These are phyloP conservation scores for Ilex aquifolium DNA, from an alignment of 257 asterid species.

Conservation along the genomic window DNA sequence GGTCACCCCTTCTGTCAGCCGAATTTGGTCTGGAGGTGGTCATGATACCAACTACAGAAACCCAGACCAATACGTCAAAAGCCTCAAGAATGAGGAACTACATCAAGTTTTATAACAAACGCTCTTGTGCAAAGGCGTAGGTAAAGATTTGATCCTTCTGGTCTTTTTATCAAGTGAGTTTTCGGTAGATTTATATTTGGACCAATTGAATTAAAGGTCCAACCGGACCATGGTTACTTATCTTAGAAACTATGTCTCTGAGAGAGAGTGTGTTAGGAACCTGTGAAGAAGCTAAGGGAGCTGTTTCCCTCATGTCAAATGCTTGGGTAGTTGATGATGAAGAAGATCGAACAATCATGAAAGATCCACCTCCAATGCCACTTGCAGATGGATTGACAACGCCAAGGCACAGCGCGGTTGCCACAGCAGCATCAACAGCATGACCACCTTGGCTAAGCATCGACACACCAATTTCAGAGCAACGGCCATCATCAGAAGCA, in stretches of 20 bases:
- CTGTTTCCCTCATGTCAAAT: constrained; percentile 88
- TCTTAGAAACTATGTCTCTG: neutral
- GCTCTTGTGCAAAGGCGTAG: no score
- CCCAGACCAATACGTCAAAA: no score
- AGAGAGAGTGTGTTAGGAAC: constrained; percentile 22
- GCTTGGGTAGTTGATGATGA: constrained; percentile 40
- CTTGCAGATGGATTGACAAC: constrained; percentile 68
- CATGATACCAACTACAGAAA: no score
- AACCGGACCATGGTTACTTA: neutral
- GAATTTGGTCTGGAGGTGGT: no score
- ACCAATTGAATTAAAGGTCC: neutral
- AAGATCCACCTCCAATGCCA: constrained; percentile 88
- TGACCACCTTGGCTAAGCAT: constrained; percentile 65
- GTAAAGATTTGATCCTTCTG: no score
- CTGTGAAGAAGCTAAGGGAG: constrained; percentile 76
- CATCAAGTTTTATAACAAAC: no score
- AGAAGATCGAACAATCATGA: constrained; percentile 71
- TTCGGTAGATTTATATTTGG: no score
- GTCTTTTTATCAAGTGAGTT: no score
- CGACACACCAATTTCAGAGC: constrained; percentile 69
- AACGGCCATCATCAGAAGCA: constrained; percentile 82
- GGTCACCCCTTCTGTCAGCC: no score
- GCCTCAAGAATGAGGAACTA: no score
- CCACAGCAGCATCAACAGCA: constrained; percentile 90
- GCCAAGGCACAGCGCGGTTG: constrained; percentile 75